Conservation (phyloP, 2,329 filamentous ascomycete species). For the Neofusicoccum umdonicola region DNA sequence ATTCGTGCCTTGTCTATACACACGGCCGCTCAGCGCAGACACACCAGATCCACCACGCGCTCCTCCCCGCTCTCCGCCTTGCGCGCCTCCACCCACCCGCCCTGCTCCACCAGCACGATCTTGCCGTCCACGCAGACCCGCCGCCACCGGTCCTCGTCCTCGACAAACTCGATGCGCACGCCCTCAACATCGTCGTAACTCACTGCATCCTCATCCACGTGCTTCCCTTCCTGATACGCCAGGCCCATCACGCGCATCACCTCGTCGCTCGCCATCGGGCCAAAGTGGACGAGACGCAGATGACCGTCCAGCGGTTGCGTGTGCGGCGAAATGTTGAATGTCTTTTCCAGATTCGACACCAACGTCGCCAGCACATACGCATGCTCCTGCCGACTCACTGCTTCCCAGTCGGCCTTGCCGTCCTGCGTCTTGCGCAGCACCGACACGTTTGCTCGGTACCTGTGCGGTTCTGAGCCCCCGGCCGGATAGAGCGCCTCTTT, state of each 20-base stretch:
- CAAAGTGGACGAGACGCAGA: conserved; percentile 74
- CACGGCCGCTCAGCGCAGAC: not conserved
- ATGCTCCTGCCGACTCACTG: conserved; percentile 52
- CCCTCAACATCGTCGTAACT: conserved; percentile 69
- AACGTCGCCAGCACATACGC: conserved; percentile 74
- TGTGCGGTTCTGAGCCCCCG: conserved; percentile 53
- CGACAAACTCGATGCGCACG: conserved; percentile 63
- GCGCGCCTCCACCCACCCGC: conserved; percentile 68
- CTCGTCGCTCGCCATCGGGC: conserved; percentile 60
- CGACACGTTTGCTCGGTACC: conserved; percentile 55
- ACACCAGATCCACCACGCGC: conserved; percentile 36
- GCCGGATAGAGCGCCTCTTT: conserved; percentile 66
- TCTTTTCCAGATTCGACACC: conserved; percentile 77
- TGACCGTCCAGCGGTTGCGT: conserved; percentile 68
- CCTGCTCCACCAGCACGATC: conserved; percentile 70
- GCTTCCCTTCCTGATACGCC: conserved; percentile 57
- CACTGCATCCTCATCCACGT: conserved; percentile 56
- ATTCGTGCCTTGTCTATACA: conserved; percentile 17
- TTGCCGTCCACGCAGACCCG: conserved; percentile 90
- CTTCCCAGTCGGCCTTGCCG: conserved; percentile 26
- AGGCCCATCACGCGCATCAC: conserved; percentile 74
- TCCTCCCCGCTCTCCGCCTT: conserved; percentile 40
- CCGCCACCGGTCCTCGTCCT: conserved; percentile 72
- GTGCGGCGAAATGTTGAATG: conserved; percentile 76
- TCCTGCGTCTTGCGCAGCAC: conserved; percentile 30